Evolutionary conservation across 345 rosid genomes (phyloP), one percentile per base, ranked within the genome.

Genomic region (Moricandia arvensis): DNA sequence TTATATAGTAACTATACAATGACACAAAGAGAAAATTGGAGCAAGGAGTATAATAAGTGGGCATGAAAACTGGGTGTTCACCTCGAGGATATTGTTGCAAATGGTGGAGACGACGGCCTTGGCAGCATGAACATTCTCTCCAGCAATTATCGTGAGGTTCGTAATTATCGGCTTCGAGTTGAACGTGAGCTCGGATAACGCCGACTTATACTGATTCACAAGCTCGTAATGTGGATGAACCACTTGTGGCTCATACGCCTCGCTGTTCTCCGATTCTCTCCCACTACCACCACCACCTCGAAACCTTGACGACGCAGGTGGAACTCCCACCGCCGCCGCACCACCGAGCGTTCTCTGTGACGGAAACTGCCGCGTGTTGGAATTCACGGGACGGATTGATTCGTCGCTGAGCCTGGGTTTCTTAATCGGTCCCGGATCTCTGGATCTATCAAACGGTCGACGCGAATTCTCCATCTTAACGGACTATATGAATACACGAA

Each of bases 101-200:
- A 96, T 81, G 26, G 90, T 85, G 62, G 90, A 74, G 0, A 89
- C 94, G 62, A 96, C 83, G 37, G 90, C 88, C 72, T 89, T 96
- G 7, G 99, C 99, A 8, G 91, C 90, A 17, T 88, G 93, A 26
- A 83, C 80, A 87, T 88, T 96, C 81, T 96, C 98, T 31, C 98
- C 99, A 1, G 98, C 99, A 33, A 96, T 96, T 72, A 96, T 93
- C 1, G 97, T 96, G 80, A 96, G 86, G 73, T 91, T 96, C 43
- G 99, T 93, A 18, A 96, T 96, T 47, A 96, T 96, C 17, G 98
- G 99, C 80, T 96, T 96, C 6, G 99, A 96, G 81, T 96, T 96
- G 80, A 96, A 89, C 10, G 97, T 93, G 70, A 96, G 90, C 89
- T 96, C 99, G 2, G 97, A 82, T 0, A 96, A 74, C 6, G 99